A percentile compares a stretch with the other conserved stretches of the same genome.
Evolutionary conservation across 2,329 filamentous ascomycete species (phyloP).

Genomic region (Neurospora sp.): DNA sequence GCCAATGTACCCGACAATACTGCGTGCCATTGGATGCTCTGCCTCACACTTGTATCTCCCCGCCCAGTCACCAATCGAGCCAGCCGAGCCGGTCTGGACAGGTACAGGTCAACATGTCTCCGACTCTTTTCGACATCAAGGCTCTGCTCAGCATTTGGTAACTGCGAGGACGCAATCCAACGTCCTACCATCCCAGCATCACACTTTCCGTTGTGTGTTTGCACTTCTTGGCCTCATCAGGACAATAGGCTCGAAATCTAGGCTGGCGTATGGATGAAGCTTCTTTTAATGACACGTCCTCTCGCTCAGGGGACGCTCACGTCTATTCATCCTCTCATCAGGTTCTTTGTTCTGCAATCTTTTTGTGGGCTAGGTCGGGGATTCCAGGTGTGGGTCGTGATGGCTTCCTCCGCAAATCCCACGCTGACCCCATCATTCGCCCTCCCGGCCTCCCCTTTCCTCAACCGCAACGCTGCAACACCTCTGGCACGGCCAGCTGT

Average conservation of each 20-base stretch:
- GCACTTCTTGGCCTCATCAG: neutral
- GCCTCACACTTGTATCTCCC: neutral
- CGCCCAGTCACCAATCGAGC: neutral
- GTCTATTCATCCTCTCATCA: neutral
- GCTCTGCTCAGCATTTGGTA: neutral
- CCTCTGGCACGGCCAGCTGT: neutral
- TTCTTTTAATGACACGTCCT: neutral
- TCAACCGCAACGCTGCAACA: neutral
- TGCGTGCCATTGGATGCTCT: neutral
- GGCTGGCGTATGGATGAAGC: neutral
- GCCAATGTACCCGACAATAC: neutral
- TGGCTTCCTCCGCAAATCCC: neutral
- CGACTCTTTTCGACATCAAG: neutral
- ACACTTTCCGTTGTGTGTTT: neutral
- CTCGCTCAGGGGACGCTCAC: neutral
- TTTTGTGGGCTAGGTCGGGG: neutral
- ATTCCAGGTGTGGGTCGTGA: neutral
- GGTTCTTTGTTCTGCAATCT: neutral
- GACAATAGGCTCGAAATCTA: neutral
- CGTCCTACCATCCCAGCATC: neutral
- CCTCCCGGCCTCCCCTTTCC: neutral
- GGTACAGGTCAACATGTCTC: neutral
- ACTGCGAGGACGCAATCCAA: neutral
- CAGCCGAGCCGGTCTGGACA: neutral
- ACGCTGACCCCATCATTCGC: neutral